A percentile compares a stretch with the other conserved stretches of the same genome.
Conservation (phyloP, 78 protist species). For the Mastigamoeba balamuthi region DNA sequence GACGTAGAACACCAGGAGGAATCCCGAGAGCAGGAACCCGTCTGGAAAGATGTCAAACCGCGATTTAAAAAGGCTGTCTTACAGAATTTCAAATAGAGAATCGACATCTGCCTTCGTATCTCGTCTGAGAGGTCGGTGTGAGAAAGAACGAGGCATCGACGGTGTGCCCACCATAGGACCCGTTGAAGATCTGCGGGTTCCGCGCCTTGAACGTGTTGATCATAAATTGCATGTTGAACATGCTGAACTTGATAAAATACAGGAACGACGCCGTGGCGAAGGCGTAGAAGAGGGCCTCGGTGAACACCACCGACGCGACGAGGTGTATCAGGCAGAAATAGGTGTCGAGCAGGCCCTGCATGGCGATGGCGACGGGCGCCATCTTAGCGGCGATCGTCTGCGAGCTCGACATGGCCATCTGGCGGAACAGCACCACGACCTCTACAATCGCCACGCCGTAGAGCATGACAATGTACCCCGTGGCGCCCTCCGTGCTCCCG, state of each 20-base stretch:
- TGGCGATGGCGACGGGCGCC: slow-evolving; percentile 35
- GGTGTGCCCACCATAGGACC: slow-evolving; percentile 38
- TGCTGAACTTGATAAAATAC: slow-evolving; percentile 50
- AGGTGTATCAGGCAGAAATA: slow-evolving; percentile 63
- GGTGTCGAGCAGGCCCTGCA: slow-evolving; percentile 61
- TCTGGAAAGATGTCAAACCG: slow-evolving; percentile 6
- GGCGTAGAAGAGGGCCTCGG: slow-evolving; percentile 55
- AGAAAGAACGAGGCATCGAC: neutral
- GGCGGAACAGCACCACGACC: slow-evolving; percentile 31
- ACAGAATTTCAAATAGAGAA: slow-evolving; percentile 59
- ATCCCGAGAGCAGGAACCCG: slow-evolving; percentile 31
- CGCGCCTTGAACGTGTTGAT: slow-evolving; percentile 51
- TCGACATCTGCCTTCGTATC: slow-evolving; percentile 41
- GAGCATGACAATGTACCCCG: slow-evolving; percentile 25
- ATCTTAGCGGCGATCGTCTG: slow-evolving; percentile 31
- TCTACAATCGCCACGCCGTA: slow-evolving; percentile 17
- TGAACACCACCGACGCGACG: slow-evolving; percentile 32
- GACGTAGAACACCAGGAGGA: slow-evolving; percentile 50
- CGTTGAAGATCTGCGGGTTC: slow-evolving; percentile 39
- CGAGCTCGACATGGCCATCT: slow-evolving; percentile 37
- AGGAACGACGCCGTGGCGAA: slow-evolving; percentile 65
- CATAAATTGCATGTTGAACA: slow-evolving; percentile 64
- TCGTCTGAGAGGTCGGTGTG: neutral
- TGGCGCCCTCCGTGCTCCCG: too few relatives aligned
- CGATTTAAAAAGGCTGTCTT: neutral